These are phyloP conservation scores for Quercus phellos DNA, from an alignment of 331 rosid genomes.

Conservation along the genomic window DNA sequence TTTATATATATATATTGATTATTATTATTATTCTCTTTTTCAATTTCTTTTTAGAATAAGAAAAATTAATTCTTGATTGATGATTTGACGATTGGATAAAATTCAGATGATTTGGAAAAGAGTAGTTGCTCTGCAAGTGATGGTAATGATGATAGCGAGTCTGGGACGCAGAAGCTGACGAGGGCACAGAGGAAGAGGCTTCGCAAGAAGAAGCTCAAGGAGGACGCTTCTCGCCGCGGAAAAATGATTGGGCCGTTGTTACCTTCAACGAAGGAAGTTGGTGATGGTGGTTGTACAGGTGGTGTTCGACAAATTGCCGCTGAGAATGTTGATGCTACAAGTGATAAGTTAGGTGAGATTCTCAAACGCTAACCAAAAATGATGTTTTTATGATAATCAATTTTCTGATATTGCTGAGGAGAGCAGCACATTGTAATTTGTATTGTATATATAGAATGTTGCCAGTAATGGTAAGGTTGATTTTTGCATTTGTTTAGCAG, in stretches of 20 bases:
- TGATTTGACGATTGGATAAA: background rate
- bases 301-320: slow-evolving; percentile 63
- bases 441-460: too few species aligned
- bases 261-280: slow-evolving; percentile 5
- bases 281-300: background rate
- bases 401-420: background rate
- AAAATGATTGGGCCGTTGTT: slow-evolving; percentile 57
- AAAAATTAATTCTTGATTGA: background rate
- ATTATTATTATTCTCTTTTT: background rate
- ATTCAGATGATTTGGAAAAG: slow-evolving; percentile 16
- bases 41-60: too few species aligned
- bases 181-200: slow-evolving; percentile 70
- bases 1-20: too few species aligned
- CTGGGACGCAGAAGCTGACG: slow-evolving; percentile 31
- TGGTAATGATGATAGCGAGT: slow-evolving; percentile 15
- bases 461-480: too few species aligned
- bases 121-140: slow-evolving; percentile 26
- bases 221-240: slow-evolving; percentile 46
- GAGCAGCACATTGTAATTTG: background rate
- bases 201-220: slow-evolving; percentile 56
- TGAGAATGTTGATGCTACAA: slow-evolving; percentile 13
- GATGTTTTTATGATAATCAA: background rate
- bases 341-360: slow-evolving; percentile 14
- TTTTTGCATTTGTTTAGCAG: slow-evolving; percentile 27
- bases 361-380: too few species aligned